Base-by-base conservation (phyloP, 192 early-diverging fungal species). In the Entophlyctis helioformis region DNA sequence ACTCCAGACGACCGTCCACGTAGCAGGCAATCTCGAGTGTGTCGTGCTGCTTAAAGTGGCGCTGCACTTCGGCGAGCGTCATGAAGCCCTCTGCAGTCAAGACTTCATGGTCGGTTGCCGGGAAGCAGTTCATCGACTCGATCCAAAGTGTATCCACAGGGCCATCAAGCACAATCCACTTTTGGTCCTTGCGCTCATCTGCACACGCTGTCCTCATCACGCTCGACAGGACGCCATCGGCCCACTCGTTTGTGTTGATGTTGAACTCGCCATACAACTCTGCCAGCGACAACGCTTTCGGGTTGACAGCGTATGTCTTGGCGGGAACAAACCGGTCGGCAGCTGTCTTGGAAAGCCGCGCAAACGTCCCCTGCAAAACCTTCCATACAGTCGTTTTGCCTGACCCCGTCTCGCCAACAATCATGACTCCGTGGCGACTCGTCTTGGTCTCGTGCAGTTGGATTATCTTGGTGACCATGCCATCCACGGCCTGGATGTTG, bases 131-230 rank as follows among this genome's bases (percentile, higher is more conserved):
- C 74, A 78, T 76, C 16, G 64, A 67, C 44, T 78, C 74, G 36
- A 78, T 78, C 74, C 74, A 78, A 8, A 78, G 59, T 8, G 74
- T 74, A 31, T 78, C 74, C 12, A 78, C 74, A 2, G 74, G 74
- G 5, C 74, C 74, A 49, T 78, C 74, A 34, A 78, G 50, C n/a
- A 76, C 44, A 31, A 74, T 63, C 74, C 74, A 78, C 44, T 78
- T 78, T 47, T 71, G 67, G 39, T 78, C 74, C 13, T 70, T 71
- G 36, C 66, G 69, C 37, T 71, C 67, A 35, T 78, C 74, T 1
- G 67, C 44, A 44, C 70, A 73, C 9, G 67, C 62, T 7, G 34
- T 44, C 1, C 74, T 34, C 68, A 76, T 78, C 2, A 78, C 62
- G 41, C 44, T 69, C 4, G 70, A 73, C 15, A 78, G 46, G 20